These are phyloP conservation scores for Debaryomyces coudertii DNA, from an alignment of 1,139 yeast genomes.

Conservation along the genomic window DNA sequence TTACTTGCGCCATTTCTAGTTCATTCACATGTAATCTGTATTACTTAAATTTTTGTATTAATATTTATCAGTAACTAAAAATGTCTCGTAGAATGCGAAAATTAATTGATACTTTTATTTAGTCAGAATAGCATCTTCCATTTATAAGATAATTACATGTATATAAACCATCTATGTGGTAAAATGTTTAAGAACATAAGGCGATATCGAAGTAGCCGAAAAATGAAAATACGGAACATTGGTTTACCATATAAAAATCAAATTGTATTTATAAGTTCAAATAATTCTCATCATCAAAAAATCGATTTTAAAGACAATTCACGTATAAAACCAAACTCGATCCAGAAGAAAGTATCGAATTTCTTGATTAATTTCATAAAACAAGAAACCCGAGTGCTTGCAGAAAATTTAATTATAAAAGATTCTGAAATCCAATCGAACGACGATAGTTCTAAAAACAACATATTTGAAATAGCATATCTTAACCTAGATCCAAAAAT, in stretches of 20 bases:
- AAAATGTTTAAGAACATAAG: slow-evolving; percentile 9
- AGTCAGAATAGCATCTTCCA: neutral
- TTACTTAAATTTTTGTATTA: neutral
- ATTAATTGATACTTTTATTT: neutral
- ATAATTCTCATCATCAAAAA: slow-evolving; percentile 3
- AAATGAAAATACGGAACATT: slow-evolving; percentile 2
- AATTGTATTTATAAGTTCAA: neutral
- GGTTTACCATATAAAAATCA: neutral
- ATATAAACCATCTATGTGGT: slow-evolving; percentile 9
- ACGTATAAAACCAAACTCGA: slow-evolving; percentile 4
- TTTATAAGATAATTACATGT: neutral
- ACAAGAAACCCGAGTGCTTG: slow-evolving; percentile 19
- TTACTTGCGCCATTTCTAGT: slow-evolving; percentile 44
- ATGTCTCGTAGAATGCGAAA: slow-evolving; percentile 9
- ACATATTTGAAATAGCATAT: slow-evolving; percentile 7
- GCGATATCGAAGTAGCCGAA: slow-evolving; percentile 12
- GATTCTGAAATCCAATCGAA: neutral
- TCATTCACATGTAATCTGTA: neutral
- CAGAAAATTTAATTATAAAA: slow-evolving; percentile 14
- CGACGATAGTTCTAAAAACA: slow-evolving; percentile 5
- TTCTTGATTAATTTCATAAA: slow-evolving; percentile 19
- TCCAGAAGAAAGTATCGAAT: slow-evolving; percentile 11
- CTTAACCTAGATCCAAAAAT: slow-evolving; percentile 15
- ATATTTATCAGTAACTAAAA: slow-evolving; percentile 2
- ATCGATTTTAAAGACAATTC: slow-evolving; percentile 10